A percentile compares a stretch with the other conserved stretches of the same genome.
These are phyloP conservation scores for Capsicum rhomboideum DNA, from an alignment of 257 asterid species.

Conservation along the genomic window DNA sequence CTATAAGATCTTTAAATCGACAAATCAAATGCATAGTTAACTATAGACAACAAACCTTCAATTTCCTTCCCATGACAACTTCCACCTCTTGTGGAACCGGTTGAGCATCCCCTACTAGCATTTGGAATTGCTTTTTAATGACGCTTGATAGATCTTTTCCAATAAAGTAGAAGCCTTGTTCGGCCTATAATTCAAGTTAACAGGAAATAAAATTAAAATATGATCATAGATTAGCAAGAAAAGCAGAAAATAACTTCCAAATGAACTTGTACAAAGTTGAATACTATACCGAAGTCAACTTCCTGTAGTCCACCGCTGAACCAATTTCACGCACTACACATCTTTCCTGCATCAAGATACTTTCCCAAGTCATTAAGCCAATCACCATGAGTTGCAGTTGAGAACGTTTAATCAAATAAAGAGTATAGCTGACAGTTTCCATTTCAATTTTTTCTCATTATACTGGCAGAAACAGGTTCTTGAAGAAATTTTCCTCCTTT, in stretches of 20 bases:
- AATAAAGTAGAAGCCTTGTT: constrained; percentile 64
- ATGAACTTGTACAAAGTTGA: not conserved
- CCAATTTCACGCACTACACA: constrained; percentile 82
- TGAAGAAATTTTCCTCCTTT: not conserved
- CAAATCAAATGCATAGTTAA: not conserved
- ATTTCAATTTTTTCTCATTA: not conserved
- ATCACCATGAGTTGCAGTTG: not conserved
- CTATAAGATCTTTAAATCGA: not conserved
- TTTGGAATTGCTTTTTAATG: constrained; percentile 60
- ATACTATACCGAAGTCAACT: constrained; percentile 62
- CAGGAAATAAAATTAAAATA: not conserved
- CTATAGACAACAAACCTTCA: constrained; percentile 34
- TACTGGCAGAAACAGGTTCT: not conserved
- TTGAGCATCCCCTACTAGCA: constrained; percentile 45
- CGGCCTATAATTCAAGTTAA: constrained; percentile 43
- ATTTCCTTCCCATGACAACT: constrained; percentile 93
- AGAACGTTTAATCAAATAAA: not conserved
- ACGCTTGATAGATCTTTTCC: constrained; percentile 46
- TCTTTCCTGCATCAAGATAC: constrained; percentile 60
- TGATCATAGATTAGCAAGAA: not conserved
- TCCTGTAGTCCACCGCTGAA: constrained; percentile 80
- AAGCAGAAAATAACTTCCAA: not conserved
- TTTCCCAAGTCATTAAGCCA: constrained; percentile 3
- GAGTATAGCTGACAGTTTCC: not conserved
- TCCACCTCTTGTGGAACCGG: constrained; percentile 71